Conservation (phyloP, 2,329 filamentous ascomycete species). For the Fusarium tricinctum region DNA sequence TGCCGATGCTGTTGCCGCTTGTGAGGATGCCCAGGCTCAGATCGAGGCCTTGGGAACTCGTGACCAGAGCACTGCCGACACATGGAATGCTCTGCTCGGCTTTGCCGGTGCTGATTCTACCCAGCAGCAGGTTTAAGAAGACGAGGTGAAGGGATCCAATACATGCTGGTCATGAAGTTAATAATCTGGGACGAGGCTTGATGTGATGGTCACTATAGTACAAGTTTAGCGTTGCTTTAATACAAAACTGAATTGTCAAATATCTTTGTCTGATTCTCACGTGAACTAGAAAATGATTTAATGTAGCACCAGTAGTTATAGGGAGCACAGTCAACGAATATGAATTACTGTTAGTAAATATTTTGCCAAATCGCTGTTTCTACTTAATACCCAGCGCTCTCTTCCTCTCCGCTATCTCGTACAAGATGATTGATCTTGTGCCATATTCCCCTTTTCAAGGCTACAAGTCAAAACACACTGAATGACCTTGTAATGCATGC, state of each 20-base stretch:
- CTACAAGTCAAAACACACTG: not conserved
- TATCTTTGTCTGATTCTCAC: not conserved
- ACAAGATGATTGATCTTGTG: not conserved
- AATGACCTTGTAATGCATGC: not conserved
- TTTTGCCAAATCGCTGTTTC: slow-evolving; percentile 18
- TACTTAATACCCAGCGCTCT: not conserved
- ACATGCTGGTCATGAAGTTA: slow-evolving; percentile 40
- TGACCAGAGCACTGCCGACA: slow-evolving; percentile 63
- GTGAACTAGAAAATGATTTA: not conserved
- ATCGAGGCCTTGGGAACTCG: slow-evolving; percentile 64
- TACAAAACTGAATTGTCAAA: slow-evolving; percentile 18
- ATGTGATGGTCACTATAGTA: slow-evolving; percentile 24
- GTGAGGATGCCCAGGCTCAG: slow-evolving; percentile 65
- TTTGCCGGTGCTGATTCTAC: slow-evolving; percentile 51
- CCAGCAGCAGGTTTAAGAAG: slow-evolving; percentile 37
- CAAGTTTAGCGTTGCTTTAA: slow-evolving; percentile 17
- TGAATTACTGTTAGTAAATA: slow-evolving; percentile 5
- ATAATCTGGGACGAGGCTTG: slow-evolving; percentile 4
- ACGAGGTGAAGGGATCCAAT: slow-evolving; percentile 14
- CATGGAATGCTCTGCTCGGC: slow-evolving; percentile 60
- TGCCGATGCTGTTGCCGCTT: slow-evolving; percentile 68
- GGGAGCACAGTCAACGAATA: not conserved
- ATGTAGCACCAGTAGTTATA: not conserved
- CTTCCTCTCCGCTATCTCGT: not conserved
- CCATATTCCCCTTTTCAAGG: not conserved